Base-by-base conservation (phyloP, 192 early-diverging fungal genomes). In the Coemansia sp. region DNA sequence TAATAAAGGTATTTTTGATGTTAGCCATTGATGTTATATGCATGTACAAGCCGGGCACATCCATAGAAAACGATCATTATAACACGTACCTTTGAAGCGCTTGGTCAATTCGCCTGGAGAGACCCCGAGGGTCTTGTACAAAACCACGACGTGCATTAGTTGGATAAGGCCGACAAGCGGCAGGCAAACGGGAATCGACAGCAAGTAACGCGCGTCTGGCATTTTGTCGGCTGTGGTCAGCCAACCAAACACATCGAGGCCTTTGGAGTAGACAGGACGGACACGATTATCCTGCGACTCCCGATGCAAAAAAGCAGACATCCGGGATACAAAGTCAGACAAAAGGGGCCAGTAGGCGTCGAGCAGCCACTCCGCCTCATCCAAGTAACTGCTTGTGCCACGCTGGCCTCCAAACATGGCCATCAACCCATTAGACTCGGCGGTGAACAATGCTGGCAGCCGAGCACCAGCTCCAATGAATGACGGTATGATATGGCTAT, bases 371-470 rank as follows among this genome's bases (percentile, higher is more conserved):
- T 86, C 86, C 8, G 94, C 77, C 81, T 98, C 95, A 65, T 90
- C 88, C 79, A 98, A 87, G 79, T 92, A 95, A 43, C 91, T 88
- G 33, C 89, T 87, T 66, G 91, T 93, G 63, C 91, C 95, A 46
- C 92, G 94, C 77, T 98, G 95, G 60, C 96, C 96, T 58, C 96
- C 96, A 86, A 98, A 98, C 62, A 96, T 86, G 40, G 94, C 94
- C 69, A 94, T 87, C 23, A 90, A 67, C 30, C 80, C 79, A 19
- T 87, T 85, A 19, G 77, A 74, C 8, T 81, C 83, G 17, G 86
- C 66, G 2, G 73, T 63, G 30, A 88, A 52, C 14, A 81, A 60
- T 2, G 64, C 70, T 28, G 76, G 64, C n/a, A 2, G 0, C 4
- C 28, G 33, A 37, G 32, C 5, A n/a, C 6, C 57, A 59, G 17